A percentile compares a stretch with the other conserved stretches of the same genome.
phyloP scores from a whole-genome alignment of 2,329 filamentous ascomycete genomes.

The Mariannaea sp. region DNA sequence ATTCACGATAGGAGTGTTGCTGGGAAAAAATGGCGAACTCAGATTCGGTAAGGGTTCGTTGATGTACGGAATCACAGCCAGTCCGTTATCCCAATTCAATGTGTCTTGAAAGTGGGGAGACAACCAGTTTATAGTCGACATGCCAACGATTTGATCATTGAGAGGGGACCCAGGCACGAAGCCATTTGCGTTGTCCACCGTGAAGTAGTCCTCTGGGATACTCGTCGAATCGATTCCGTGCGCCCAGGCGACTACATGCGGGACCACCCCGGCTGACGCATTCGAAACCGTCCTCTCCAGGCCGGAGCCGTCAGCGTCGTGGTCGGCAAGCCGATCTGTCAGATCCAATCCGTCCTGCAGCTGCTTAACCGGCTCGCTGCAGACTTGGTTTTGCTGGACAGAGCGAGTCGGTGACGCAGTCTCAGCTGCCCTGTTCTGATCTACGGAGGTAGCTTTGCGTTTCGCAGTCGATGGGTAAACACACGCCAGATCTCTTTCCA shows the following conservation, averaged over 20 bases:
- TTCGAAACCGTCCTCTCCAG: no score
- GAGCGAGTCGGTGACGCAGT: background rate
- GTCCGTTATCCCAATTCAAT: background rate
- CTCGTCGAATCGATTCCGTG: background rate
- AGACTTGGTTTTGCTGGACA: background rate
- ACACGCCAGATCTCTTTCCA: slow-evolving; percentile 14
- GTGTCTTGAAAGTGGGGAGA: background rate
- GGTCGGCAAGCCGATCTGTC: no score
- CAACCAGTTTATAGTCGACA: slow-evolving; percentile 7
- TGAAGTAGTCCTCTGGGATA: background rate
- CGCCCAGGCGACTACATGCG: no score
- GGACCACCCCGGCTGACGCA: no score
- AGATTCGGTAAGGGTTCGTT: background rate
- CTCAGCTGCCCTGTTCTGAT: background rate
- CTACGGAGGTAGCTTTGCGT: background rate
- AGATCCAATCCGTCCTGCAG: no score
- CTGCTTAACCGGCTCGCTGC: background rate
- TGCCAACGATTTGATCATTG: background rate
- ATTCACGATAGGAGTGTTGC: background rate
- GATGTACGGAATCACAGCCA: background rate
- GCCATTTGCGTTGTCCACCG: background rate
- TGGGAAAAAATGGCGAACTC: no score
- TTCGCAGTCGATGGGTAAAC: background rate
- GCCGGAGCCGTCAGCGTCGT: no score
- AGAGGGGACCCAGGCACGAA: background rate